These are phyloP conservation scores for Filobasidium floriforme DNA, from an alignment of 768 basidiomycete species.

Conservation along the genomic window DNA sequence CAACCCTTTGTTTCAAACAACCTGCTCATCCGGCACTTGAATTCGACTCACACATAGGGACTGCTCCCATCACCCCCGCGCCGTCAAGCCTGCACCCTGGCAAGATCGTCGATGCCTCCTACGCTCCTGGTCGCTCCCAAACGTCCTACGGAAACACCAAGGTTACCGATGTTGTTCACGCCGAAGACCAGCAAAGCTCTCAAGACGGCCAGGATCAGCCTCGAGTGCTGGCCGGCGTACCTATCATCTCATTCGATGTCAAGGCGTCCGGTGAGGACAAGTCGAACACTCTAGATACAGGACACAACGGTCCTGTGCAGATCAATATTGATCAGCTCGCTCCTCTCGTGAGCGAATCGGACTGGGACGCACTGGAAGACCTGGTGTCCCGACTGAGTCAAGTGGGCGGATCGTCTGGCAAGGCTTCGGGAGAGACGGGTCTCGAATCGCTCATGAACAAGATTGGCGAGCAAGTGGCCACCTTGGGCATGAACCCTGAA, in stretches of 20 bases:
- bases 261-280: not conserved
- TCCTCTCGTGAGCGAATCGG: not conserved
- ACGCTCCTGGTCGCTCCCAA: not conserved
- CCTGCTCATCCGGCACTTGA: not conserved
- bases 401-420: not conserved
- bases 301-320: not conserved
- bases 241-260: not conserved
- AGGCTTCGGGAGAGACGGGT: not conserved
- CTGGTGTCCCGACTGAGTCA: not conserved
- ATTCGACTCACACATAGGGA: not conserved
- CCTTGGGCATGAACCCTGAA: not conserved
- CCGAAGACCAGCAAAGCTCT: not conserved
- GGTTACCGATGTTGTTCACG: not conserved
- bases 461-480: not conserved
- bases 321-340: not conserved
- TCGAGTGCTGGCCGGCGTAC: not conserved
- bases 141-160: not conserved
- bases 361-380: slow-evolving; percentile 1
- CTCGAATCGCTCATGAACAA: not conserved
- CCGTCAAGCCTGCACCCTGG: not conserved
- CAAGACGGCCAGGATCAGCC: not conserved
- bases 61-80: not conserved
- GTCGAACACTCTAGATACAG: not conserved
- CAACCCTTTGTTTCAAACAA: not conserved
- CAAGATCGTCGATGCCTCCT: not conserved